Base-by-base conservation (phyloP, 2,329 filamentous ascomycete species). In the Aspergillus fischeri region DNA sequence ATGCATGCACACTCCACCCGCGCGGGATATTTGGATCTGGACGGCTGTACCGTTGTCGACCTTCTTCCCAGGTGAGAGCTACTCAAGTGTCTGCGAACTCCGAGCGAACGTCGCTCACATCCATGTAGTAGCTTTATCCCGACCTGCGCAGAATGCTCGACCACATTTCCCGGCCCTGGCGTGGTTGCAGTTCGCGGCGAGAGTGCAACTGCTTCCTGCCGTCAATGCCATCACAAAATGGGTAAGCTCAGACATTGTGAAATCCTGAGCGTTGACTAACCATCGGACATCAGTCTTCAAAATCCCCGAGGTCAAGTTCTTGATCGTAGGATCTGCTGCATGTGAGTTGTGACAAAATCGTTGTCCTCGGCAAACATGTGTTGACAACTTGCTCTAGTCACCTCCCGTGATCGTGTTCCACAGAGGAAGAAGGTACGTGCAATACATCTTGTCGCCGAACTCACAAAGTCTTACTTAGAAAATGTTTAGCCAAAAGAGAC, bases 171-270 rank as follows among this genome's bases (percentile, higher is more conserved):
- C 3, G 69, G 72, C 8, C 80, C 82, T 20, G 89, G 89, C 0
- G 81, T 94, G 35, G 81, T 87, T 17, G 86, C 89, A 4, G 88
- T 93, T 5, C 82, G 88, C 27, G 90, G 89, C 49, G 89, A 93
- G 58, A 84, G 84, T 20, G 83, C 85, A 24, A 86, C 86, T 67
- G 89, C 91, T 57, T 82, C 91, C 41, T 95, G 91, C 74, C 85
- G 90, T 51, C 83, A 88, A 66, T 95, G 91, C 70, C 90, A 94
- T 77, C 80, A 81, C 53, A 88, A 87, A 70, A 92, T 94, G 82
- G 88, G 80, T 82, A 73, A 10, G 75, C 65, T 52, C 17, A 35
- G 38, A 28, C 5, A 47, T 14, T 24, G 11, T 47, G 3, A 25
- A 24, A 14, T 10, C 2, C 10, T 17, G 44, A 47, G 11, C 2